phyloP scores from a whole-genome alignment of 345 rosid genomes.

The Sonneratia caseolaris region DNA sequence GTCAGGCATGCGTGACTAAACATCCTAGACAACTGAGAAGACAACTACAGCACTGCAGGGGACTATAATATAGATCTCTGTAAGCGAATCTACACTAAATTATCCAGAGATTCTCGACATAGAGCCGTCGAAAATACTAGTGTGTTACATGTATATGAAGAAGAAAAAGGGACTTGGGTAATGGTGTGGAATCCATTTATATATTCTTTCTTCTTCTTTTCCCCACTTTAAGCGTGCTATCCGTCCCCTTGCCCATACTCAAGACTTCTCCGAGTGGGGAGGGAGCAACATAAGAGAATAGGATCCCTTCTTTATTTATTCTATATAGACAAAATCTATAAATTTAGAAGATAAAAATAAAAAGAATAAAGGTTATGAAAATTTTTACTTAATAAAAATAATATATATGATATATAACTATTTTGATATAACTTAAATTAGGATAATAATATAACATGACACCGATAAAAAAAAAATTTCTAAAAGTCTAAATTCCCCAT shows the following conservation, averaged over 20 bases:
- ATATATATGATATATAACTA: no score
- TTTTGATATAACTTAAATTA: no score
- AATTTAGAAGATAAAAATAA: no score
- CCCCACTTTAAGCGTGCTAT: background rate
- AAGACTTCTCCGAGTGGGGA: conserved; percentile 24
- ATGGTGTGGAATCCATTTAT: background rate
- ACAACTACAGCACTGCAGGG: background rate
- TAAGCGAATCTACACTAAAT: background rate
- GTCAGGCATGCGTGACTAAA: background rate
- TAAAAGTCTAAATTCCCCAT: no score
- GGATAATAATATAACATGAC: no score
- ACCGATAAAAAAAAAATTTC: no score
- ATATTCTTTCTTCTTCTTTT: no score
- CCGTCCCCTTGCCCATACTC: conserved; percentile 4
- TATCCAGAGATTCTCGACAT: background rate
- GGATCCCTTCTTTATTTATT: conserved; percentile 8
- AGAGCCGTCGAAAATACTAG: background rate
- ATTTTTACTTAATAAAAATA: no score
- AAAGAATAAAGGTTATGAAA: no score
- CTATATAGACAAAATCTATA: background rate
- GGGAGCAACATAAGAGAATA: conserved; percentile 27
- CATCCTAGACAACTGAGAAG: background rate
- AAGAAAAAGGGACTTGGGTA: conserved; percentile 7
- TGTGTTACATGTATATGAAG: background rate
- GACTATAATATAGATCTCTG: background rate